A percentile compares a stretch with the other conserved stretches of the same genome.
Conservation (phyloP, 306 rosid genomes). For the Malus asiatica region DNA sequence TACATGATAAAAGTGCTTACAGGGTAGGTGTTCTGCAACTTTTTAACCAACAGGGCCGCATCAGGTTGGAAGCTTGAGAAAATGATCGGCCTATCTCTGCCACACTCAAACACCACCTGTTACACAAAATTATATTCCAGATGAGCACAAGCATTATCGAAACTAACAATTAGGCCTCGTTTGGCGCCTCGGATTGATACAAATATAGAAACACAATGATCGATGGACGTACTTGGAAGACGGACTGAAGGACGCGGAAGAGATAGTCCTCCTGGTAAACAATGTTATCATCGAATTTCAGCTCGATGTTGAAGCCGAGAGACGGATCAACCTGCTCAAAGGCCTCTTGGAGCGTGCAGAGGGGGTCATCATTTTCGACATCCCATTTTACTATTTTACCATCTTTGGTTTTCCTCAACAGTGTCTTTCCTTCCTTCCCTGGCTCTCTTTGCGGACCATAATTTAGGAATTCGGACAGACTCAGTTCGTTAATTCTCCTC, state of each 20-base stretch:
- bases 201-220: neutral
- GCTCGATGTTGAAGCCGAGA: conserved; percentile 46
- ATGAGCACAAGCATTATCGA: neutral
- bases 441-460: conserved; percentile 48
- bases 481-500: conserved; percentile 40
- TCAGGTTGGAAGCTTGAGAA: conserved; percentile 54
- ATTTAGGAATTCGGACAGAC: conserved; percentile 35
- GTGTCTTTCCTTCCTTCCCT: conserved; percentile 23
- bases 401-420: conserved; percentile 40
- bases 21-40: conserved; percentile 39
- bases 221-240: conserved; percentile 23
- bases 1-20: conserved; percentile 12
- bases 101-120: conserved; percentile 34
- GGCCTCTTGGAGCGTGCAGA: conserved; percentile 47
- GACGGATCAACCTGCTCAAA: conserved; percentile 39
- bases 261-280: conserved; percentile 35
- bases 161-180: too few species aligned
- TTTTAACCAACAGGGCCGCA: conserved; percentile 31
- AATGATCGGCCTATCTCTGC: conserved; percentile 41
- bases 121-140: neutral
- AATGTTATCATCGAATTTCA: conserved; percentile 44
- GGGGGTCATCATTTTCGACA: conserved; percentile 40
- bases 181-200: too few species aligned
- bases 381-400: conserved; percentile 40
- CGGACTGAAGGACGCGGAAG: conserved; percentile 20